phyloP scores from a whole-genome alignment of 2,329 filamentous ascomycete species.

The Magnaporthiopsis poae region DNA sequence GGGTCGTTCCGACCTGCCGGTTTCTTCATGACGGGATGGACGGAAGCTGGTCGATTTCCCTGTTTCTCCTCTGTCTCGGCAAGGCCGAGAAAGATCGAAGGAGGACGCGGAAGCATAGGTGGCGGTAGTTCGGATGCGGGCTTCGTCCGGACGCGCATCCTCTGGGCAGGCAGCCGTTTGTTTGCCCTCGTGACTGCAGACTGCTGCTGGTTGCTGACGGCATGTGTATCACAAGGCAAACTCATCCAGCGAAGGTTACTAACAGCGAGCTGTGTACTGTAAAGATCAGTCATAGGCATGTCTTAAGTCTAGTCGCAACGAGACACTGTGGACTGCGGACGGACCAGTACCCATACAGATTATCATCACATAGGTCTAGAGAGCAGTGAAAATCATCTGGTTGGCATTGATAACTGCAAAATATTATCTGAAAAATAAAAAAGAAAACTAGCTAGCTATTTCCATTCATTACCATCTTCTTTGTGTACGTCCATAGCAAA shows the following conservation, averaged over 20 bases:
- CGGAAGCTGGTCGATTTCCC: no score
- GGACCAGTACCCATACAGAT: no score
- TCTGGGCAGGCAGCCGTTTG: no score
- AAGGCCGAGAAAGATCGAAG: background rate
- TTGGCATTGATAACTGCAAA: background rate
- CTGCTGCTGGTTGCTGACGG: no score
- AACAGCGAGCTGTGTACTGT: no score
- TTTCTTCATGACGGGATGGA: background rate
- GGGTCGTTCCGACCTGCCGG: background rate
- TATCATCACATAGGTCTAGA: no score
- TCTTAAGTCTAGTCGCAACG: no score
- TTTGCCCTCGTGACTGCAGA: no score
- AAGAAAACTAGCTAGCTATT: background rate
- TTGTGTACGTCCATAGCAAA: background rate
- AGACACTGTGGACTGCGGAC: no score
- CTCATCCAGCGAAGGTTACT: no score
- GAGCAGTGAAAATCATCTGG: background rate
- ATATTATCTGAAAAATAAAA: background rate
- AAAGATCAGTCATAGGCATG: no score
- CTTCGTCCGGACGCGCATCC: background rate
- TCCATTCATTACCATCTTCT: background rate
- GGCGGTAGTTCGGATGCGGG: background rate
- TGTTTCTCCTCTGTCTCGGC: background rate
- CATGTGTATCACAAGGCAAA: no score
- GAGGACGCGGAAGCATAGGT: background rate